phyloP scores from a whole-genome alignment of 176 grass and related monocot genomes.

The Carex cristatella region DNA sequence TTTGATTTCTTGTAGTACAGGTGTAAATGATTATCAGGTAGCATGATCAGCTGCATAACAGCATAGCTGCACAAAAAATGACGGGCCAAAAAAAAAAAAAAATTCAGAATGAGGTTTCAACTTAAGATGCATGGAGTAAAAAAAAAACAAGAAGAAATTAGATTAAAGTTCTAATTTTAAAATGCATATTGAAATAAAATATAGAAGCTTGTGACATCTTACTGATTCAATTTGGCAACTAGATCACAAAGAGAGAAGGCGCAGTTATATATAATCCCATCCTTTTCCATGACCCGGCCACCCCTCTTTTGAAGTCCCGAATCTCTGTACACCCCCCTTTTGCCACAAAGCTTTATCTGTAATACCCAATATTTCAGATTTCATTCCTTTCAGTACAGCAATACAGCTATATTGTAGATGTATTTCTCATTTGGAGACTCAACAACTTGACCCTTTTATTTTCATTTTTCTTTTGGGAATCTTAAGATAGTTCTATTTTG shows the following conservation, averaged over 20 bases:
- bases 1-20: slow-evolving; percentile 73
- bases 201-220: slow-evolving; percentile 14
- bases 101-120: too few species aligned
- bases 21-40: slow-evolving; percentile 61
- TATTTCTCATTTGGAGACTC: too few species aligned
- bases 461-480: neutral
- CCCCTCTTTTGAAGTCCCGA: slow-evolving; percentile 59
- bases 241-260: slow-evolving; percentile 57
- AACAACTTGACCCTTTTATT: neutral
- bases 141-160: neutral
- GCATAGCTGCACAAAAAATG: slow-evolving; percentile 37
- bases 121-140: too few species aligned
- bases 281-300: slow-evolving; percentile 55
- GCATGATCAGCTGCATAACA: slow-evolving; percentile 58
- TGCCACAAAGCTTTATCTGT: slow-evolving; percentile 77
- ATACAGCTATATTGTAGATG: too few species aligned
- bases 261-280: slow-evolving; percentile 78
- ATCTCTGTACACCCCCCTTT: slow-evolving; percentile 57
- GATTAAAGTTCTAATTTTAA: too few species aligned
- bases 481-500: neutral
- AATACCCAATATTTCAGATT: neutral
- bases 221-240: slow-evolving; percentile 47
- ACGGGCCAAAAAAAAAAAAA: neutral
- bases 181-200: neutral
- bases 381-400: neutral